Percentiles rank a stretch among this genome's conserved stretches.
Evolutionary conservation across 352 stramenopile species (phyloP).

Genomic region (Globisporangium acanthophoron): DNA sequence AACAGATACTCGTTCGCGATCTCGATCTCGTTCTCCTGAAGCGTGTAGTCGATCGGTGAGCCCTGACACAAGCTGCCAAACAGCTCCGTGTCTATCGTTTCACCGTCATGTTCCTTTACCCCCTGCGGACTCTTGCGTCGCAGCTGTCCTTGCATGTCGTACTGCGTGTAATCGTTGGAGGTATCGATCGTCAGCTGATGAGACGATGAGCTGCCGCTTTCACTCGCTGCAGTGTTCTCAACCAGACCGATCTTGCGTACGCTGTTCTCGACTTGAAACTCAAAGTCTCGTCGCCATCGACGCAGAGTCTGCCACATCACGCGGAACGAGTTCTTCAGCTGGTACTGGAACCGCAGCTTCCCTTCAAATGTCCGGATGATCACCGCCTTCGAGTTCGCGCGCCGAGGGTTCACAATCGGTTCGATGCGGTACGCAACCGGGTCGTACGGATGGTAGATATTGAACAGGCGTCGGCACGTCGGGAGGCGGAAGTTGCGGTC

Average conservation of each 20-base stretch:
- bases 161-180: slow-evolving; percentile 7
- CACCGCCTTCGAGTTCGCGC: slow-evolving; percentile 71
- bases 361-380: slow-evolving; percentile 85
- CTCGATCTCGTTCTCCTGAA: slow-evolving; percentile 93
- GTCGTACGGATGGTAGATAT: slow-evolving; percentile 95
- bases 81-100: slow-evolving; percentile 35
- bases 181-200: slow-evolving; percentile 7
- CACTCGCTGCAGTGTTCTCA: slow-evolving; percentile 23
- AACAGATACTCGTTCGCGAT: slow-evolving; percentile 93
- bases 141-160: slow-evolving; percentile 1
- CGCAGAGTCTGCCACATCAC: slow-evolving; percentile 73
- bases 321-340: slow-evolving; percentile 78
- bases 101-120: slow-evolving; percentile 24
- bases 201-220: neutral
- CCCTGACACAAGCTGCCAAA: slow-evolving; percentile 67
- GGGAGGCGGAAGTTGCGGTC: slow-evolving; percentile 65
- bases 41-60: slow-evolving; percentile 80
- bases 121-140: slow-evolving; percentile 10
- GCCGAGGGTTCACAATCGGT: slow-evolving; percentile 83
- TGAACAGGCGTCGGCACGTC: slow-evolving; percentile 86
- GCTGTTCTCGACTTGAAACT: slow-evolving; percentile 60
- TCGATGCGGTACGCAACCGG: slow-evolving; percentile 95
- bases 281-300: slow-evolving; percentile 72
- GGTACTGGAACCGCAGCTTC: slow-evolving; percentile 81
- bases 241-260: slow-evolving; percentile 72